Base-by-base conservation (phyloP, 148 eudicot genomes). In the Euryodendron excelsum region DNA sequence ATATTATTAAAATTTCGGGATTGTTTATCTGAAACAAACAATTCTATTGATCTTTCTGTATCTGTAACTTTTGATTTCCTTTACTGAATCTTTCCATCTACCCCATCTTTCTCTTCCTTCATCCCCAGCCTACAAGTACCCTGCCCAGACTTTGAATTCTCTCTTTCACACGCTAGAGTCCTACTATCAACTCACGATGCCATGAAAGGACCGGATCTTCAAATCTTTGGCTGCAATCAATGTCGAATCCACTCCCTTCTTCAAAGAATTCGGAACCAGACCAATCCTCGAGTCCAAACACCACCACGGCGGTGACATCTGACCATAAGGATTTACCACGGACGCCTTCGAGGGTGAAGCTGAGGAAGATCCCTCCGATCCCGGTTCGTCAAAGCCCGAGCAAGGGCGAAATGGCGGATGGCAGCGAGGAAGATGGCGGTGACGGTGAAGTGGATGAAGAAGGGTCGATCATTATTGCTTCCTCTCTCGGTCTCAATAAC, bases 401-500 rank as follows among this genome's bases (percentile, higher is more conserved):
- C 74, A 36, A 73, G 33, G 28, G 20, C 45, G 74, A 25, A 13
- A 6, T 18, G 27, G 75, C 28, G 12, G 78, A 72, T 25, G 58
- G n/a, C 17, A 48, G 33, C 53, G 74, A 28, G 23, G 45, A 41
- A 41, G 82, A 69, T 8, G 80, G 71, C 25, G 83, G 81, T 15
- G 59, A 75, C 1, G 75, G 77, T 28, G 85, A 73, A 0, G 77
- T 73, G 1, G 82, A 80, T 1, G 45, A 74, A 15, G 86, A 79
- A 37, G 75, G 83, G 67, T 73, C 86, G 62, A 87, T 88, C 0
- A 78, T 90, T 36, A 87, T 73, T 14, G 84, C 91, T 1, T 83
- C 94, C 0, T 74, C 75, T 77, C 83, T 90, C 28, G 88, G 96
- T 18, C 91, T 91, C 62, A 90, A 93, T 81, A 86, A 69, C 68